These are phyloP conservation scores for Alliaria petiolata DNA, from an alignment of 345 rosid genomes.

Conservation along the genomic window DNA sequence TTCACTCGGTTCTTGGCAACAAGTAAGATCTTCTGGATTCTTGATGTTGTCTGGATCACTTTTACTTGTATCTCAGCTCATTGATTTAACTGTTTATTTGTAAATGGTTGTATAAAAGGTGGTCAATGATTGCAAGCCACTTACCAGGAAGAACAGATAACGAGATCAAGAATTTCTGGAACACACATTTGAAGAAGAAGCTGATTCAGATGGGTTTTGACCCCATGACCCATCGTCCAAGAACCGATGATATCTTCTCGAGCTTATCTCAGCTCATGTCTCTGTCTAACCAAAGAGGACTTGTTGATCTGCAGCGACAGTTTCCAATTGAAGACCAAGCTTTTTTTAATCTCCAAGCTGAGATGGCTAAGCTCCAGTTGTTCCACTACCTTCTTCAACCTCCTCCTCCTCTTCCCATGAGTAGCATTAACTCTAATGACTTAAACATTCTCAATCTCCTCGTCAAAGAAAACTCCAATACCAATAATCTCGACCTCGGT, in stretches of 20 bases:
- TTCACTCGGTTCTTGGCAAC: slow-evolving; percentile 76
- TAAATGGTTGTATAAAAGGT: slow-evolving; percentile 41
- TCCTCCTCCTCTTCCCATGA: slow-evolving; percentile 11
- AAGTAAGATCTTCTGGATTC: slow-evolving; percentile 37
- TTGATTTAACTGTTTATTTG: not conserved
- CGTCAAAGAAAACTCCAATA: slow-evolving; percentile 8
- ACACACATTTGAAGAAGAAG: slow-evolving; percentile 78
- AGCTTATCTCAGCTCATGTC: slow-evolving; percentile 35
- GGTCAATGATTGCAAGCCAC: slow-evolving; percentile 74
- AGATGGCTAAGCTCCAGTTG: slow-evolving; percentile 28
- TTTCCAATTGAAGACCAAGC: slow-evolving; percentile 23
- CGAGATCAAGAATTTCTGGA: slow-evolving; percentile 81
- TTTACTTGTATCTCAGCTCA: not conserved
- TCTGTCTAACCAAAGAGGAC: slow-evolving; percentile 28
- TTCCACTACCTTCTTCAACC: slow-evolving; percentile 28
- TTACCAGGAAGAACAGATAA: slow-evolving; percentile 82
- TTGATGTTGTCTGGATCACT: not conserved
- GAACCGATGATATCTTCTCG: slow-evolving; percentile 41
- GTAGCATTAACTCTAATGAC: slow-evolving; percentile 20
- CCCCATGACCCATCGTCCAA: slow-evolving; percentile 73
- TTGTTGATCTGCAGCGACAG: slow-evolving; percentile 24
- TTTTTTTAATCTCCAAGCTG: slow-evolving; percentile 22
- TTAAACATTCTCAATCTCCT: slow-evolving; percentile 25
- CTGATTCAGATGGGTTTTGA: slow-evolving; percentile 83
- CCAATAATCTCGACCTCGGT: slow-evolving; percentile 1